These are phyloP conservation scores for Phtheirospermum japonicum DNA, from an alignment of 257 asterid genomes.

Conservation along the genomic window DNA sequence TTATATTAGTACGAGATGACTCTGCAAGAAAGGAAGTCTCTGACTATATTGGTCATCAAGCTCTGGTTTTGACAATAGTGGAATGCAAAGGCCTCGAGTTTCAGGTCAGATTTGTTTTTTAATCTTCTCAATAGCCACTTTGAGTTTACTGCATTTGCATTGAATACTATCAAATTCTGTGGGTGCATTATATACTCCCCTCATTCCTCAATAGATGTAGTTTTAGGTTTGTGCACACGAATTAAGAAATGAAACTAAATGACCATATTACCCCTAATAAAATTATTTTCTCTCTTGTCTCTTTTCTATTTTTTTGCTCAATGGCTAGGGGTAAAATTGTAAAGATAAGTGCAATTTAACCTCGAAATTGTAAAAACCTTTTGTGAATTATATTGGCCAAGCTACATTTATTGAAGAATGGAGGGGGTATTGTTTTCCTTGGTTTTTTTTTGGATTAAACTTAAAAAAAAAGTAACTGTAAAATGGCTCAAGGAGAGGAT, in stretches of 20 bases:
- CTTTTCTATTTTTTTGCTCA: no score
- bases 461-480: neutral
- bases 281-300: no score
- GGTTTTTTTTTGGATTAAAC: neutral
- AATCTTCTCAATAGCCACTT: neutral
- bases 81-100: conserved; percentile 80
- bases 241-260: no score
- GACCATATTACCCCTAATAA: no score
- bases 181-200: neutral
- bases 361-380: no score
- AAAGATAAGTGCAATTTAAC: no score
- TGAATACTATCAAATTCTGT: neutral
- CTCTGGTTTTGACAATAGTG: conserved; percentile 53
- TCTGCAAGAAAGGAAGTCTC: conserved; percentile 39
- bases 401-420: no score
- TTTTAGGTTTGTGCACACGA: no score
- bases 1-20: conserved; percentile 61
- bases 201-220: no score
- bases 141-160: neutral
- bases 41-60: conserved; percentile 44
- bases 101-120: conserved; percentile 38
- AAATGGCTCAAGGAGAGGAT: neutral
- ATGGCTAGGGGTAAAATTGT: no score
- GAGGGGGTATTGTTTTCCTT: conserved; percentile 5
- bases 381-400: no score